Evolutionary conservation across 2,329 filamentous ascomycete genomes (phyloP).

Genomic region (Ophiocordyceps camponoti-leonardi): DNA sequence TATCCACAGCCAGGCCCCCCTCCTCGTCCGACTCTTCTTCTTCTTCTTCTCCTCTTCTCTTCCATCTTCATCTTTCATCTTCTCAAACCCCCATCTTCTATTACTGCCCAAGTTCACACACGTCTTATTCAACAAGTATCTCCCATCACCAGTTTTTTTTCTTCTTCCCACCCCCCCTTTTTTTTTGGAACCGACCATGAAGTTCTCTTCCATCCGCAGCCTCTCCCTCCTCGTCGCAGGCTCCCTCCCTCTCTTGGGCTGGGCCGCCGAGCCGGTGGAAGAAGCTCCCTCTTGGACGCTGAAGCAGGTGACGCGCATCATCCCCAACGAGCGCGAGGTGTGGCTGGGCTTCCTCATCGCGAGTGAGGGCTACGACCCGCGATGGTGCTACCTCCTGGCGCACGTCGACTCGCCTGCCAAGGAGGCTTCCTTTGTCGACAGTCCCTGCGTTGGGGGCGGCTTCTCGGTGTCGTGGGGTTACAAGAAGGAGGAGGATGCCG

Average conservation of each 20-base stretch:
- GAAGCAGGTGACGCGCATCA: background rate
- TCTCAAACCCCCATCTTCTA: too few relatives aligned
- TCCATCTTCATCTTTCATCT: too few relatives aligned
- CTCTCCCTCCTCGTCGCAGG: background rate
- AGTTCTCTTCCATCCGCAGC: background rate
- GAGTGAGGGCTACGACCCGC: conserved; percentile 2
- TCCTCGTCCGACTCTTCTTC: too few relatives aligned
- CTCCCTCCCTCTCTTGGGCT: background rate
- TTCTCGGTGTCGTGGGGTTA: conserved; percentile 16
- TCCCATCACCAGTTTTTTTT: background rate
- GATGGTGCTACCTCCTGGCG: conserved; percentile 4
- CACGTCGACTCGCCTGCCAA: conserved; percentile 4
- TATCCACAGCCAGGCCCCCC: too few relatives aligned
- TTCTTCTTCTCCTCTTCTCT: too few relatives aligned
- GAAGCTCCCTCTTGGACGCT: background rate
- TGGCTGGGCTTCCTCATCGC: conserved; percentile 4
- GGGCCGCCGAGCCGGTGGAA: background rate
- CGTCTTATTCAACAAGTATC: background rate
- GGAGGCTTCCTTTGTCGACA: conserved; percentile 9
- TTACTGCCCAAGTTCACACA: too few relatives aligned
- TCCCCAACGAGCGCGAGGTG: background rate
- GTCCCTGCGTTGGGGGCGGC: conserved; percentile 8
- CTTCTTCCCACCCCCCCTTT: background rate
- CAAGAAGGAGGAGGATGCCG: conserved; percentile 10
- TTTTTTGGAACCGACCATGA: background rate